phyloP scores from a whole-genome alignment of 2,329 filamentous ascomycete genomes.

The Hymenoscyphus fructigenus region DNA sequence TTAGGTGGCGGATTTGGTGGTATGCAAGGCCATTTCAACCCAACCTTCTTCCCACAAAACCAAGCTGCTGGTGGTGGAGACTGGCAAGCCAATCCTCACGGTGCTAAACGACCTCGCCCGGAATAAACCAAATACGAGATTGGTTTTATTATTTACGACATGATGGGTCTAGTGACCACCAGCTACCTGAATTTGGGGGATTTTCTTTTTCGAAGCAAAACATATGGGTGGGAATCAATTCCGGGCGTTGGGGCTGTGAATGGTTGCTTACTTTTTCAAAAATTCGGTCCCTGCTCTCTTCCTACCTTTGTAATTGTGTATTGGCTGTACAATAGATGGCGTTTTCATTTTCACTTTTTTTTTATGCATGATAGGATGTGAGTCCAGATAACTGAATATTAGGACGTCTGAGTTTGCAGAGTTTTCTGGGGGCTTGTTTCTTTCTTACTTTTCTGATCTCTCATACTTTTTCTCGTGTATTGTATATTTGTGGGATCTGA shows the following conservation, averaged over 20 bases:
- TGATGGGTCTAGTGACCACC: neutral
- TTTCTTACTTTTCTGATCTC: neutral
- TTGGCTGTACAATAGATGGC: slow-evolving; percentile 25
- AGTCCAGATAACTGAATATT: neutral
- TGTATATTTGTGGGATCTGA: neutral
- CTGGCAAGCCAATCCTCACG: slow-evolving; percentile 73
- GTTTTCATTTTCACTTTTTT: too few species aligned
- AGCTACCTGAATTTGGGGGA: neutral
- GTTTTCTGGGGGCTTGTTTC: neutral
- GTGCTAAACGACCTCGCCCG: slow-evolving; percentile 74
- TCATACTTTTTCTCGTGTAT: neutral
- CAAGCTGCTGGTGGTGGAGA: slow-evolving; percentile 47
- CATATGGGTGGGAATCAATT: neutral
- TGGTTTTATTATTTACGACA: slow-evolving; percentile 4
- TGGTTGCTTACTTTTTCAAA: slow-evolving; percentile 8
- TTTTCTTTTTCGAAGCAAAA: slow-evolving; percentile 3
- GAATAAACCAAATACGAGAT: slow-evolving; percentile 43
- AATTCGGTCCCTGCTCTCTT: neutral
- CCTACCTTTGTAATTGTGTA: slow-evolving; percentile 8
- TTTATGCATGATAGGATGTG: neutral
- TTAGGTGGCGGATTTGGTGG: slow-evolving; percentile 64
- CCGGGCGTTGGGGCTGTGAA: slow-evolving; percentile 9
- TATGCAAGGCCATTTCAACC: slow-evolving; percentile 70
- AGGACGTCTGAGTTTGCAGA: neutral
- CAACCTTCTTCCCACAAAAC: slow-evolving; percentile 65